Conservation (phyloP, 768 basidiomycete genomes). For the Holtermanniella nyarrowii region DNA sequence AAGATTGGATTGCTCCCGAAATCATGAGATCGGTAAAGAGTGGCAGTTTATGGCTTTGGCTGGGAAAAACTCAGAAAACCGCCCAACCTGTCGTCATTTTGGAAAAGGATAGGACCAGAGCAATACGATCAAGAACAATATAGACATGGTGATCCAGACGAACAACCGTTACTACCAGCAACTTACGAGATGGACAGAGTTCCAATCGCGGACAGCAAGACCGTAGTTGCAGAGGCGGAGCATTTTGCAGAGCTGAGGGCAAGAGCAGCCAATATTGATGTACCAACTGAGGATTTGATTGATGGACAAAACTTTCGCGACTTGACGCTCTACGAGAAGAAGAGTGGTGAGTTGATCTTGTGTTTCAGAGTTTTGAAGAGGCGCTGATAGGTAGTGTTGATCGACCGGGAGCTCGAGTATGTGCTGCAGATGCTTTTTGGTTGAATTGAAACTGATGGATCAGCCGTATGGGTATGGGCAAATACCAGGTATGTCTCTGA, state of each 20-base stretch:
- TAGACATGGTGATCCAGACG: too few relatives aligned
- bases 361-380: background rate
- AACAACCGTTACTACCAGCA: background rate
- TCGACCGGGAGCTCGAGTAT: conserved; percentile 36
- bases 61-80: too few relatives aligned
- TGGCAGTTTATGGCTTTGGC: too few relatives aligned
- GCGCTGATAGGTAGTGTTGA: conserved; percentile 7
- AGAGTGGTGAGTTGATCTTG: conserved; percentile 5
- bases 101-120: too few relatives aligned
- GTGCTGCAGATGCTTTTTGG: background rate
- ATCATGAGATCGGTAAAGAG: too few relatives aligned
- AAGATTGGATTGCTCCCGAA: too few relatives aligned
- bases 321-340: conserved; percentile 35
- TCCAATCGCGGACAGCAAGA: background rate
- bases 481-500: conserved; percentile 21
- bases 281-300: conserved; percentile 1
- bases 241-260: background rate
- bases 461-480: conserved; percentile 32
- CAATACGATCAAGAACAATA: too few relatives aligned
- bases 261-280: background rate
- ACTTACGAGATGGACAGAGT: background rate
- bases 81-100: too few relatives aligned
- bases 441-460: background rate
- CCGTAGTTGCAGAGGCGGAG: background rate
- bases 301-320: conserved; percentile 10